These are phyloP conservation scores for Avena atlantica DNA, from an alignment of 176 grass and related monocot genomes.

Conservation along the genomic window DNA sequence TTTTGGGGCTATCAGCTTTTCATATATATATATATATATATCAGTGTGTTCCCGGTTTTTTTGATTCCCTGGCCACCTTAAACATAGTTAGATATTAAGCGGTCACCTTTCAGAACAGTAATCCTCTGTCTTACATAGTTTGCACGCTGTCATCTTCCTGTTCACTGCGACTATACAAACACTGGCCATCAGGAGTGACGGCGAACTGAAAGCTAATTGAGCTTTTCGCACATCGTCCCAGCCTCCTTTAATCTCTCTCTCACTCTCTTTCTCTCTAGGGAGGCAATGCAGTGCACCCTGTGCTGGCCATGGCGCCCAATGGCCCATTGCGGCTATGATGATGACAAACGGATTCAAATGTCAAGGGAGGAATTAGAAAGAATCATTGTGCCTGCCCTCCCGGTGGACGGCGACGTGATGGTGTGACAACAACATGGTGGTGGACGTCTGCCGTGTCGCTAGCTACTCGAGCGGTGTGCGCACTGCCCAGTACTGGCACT, in stretches of 20 bases:
- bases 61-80: too few relatives aligned
- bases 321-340: not conserved
- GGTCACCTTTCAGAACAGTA: not conserved
- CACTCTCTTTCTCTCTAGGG: too few relatives aligned
- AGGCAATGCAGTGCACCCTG: not conserved
- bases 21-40: too few relatives aligned
- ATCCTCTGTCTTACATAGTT: not conserved
- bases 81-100: too few relatives aligned
- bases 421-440: not conserved
- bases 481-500: not conserved
- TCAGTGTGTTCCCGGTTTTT: too few relatives aligned
- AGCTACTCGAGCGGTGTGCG: not conserved
- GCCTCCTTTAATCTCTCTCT: not conserved
- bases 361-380: not conserved
- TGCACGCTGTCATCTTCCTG: not conserved
- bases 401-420: conserved; percentile 42
- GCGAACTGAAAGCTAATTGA: not conserved
- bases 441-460: not conserved
- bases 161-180: not conserved
- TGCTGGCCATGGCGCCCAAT: not conserved
- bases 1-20: too few relatives aligned
- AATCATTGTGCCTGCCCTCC: conserved; percentile 39
- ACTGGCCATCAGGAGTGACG: too few relatives aligned
- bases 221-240: too few relatives aligned
- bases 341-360: not conserved